Evolutionary conservation across 116 monocot genomes (phyloP).

Genomic region (Trichopus zeylanicus): DNA sequence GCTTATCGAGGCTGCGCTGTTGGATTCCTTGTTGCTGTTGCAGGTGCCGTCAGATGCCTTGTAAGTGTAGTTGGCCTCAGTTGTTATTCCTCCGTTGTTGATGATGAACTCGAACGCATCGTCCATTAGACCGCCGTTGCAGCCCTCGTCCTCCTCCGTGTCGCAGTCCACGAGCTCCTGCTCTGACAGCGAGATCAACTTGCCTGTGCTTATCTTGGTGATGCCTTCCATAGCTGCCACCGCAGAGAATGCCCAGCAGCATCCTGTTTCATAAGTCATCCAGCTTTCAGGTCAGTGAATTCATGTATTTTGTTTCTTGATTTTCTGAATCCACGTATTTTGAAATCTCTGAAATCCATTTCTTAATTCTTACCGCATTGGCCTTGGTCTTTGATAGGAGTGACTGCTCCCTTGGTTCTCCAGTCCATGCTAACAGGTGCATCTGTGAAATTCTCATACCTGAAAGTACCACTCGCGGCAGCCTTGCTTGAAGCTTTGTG

Average conservation of each 20-base stretch:
- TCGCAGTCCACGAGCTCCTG: conserved; percentile 7
- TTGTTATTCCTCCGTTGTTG: background rate
- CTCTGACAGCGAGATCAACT: background rate
- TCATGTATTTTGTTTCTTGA: too few species aligned
- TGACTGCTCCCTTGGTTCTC: conserved; percentile 4
- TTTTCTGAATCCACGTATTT: background rate
- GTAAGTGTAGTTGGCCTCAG: background rate
- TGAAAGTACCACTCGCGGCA: background rate
- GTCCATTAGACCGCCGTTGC: background rate
- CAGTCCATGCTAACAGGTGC: background rate
- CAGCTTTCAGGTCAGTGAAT: too few species aligned
- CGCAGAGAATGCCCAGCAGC: conserved; percentile 4
- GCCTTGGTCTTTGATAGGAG: conserved; percentile 8
- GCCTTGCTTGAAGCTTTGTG: background rate
- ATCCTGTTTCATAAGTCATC: background rate
- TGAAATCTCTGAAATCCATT: background rate
- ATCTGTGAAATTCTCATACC: background rate
- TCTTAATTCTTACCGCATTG: background rate
- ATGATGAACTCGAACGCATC: conserved; percentile 3
- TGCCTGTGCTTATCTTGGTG: background rate
- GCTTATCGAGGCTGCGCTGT: background rate
- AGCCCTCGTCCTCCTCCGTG: background rate
- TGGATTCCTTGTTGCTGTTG: background rate
- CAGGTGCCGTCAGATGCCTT: background rate
- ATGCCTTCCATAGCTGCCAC: conserved; percentile 3